phyloP scores from a whole-genome alignment of 805 yeast genomes.

The Metschnikowia hibisci region DNA sequence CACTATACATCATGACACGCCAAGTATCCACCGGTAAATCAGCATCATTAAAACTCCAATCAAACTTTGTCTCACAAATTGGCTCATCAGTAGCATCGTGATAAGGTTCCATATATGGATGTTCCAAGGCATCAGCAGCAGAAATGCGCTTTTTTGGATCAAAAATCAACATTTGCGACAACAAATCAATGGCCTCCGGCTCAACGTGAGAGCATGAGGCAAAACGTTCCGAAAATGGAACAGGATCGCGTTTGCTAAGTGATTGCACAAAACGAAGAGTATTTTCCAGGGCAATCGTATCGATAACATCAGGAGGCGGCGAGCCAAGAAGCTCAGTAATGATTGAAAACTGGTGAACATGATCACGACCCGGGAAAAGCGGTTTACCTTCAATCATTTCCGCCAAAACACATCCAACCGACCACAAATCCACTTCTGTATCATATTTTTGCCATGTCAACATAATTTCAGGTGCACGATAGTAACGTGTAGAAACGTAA shows the following conservation, averaged over 20 bases:
- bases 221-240: conserved; percentile 80
- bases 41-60: conserved; percentile 98
- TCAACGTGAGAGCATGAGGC: conserved; percentile 47
- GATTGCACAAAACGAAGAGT: conserved; percentile 92
- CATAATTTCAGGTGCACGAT: conserved; percentile 98
- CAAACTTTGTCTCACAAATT: conserved; percentile 84
- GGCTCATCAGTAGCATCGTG: conserved; percentile 99
- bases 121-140: conserved; percentile 85
- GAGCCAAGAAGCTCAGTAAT: conserved; percentile 95
- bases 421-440: conserved; percentile 96
- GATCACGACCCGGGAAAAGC: conserved; percentile 96
- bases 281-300: conserved; percentile 93
- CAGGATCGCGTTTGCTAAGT: conserved; percentile 88
- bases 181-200: conserved; percentile 68
- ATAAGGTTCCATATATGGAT: conserved; percentile 89
- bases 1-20: conserved; percentile 99
- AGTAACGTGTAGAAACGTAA: conserved; percentile 91
- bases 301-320: conserved; percentile 94
- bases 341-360: conserved; percentile 95
- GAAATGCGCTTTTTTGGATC: conserved; percentile 93
- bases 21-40: conserved; percentile 97
- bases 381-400: conserved; percentile 98
- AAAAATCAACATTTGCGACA: conserved; percentile 87
- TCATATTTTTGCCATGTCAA: conserved; percentile 98
- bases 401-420: conserved; percentile 94